phyloP scores from a whole-genome alignment of 345 rosid species.

The Brassica napus region DNA sequence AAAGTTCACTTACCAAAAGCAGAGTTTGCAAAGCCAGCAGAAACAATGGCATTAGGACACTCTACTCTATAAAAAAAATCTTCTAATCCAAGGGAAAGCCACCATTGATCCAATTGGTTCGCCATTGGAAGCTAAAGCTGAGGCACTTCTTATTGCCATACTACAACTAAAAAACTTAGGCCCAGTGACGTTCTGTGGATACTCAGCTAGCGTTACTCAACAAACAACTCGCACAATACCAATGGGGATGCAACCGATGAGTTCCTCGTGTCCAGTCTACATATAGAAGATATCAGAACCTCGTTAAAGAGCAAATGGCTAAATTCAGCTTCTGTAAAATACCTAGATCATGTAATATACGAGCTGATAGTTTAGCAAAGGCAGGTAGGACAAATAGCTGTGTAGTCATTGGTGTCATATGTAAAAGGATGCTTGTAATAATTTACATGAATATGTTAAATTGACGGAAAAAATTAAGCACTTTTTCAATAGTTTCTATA shows the following conservation, averaged over 20 bases:
- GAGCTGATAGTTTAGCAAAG: no score
- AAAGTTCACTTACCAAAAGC: conserved; percentile 67
- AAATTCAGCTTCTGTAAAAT: not conserved
- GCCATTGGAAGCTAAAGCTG: not conserved
- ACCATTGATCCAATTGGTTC: no score
- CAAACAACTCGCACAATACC: not conserved
- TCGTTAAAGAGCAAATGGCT: not conserved
- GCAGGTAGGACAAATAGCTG: no score
- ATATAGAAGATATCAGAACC: not conserved
- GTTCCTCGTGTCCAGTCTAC: not conserved
- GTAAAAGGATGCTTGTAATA: no score
- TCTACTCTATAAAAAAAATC: no score
- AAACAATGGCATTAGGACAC: conserved; percentile 61
- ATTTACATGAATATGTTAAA: not conserved
- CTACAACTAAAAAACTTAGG: not conserved
- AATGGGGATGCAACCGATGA: not conserved
- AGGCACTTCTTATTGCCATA: not conserved
- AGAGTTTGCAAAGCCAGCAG: conserved; percentile 81
- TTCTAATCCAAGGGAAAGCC: not conserved
- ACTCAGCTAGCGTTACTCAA: not conserved
- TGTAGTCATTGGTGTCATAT: no score
- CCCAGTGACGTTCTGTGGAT: not conserved
- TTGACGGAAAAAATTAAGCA: not conserved
- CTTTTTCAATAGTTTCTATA: not conserved
- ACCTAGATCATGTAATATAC: not conserved